Conservation (phyloP, 805 yeast species). For the Candida broadrunensis region DNA sequence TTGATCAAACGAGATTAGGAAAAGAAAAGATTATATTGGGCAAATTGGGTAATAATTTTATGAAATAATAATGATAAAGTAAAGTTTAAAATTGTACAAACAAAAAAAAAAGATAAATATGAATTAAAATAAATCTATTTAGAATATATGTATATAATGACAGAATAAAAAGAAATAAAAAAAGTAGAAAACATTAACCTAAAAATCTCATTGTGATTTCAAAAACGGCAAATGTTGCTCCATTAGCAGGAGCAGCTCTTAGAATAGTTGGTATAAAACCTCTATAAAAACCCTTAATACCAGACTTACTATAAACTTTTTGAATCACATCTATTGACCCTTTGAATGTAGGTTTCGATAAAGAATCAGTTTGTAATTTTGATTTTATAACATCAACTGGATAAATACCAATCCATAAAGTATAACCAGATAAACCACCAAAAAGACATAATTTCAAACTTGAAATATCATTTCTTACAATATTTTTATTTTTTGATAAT, state of each 20-base stretch:
- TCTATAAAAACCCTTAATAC: constrained; percentile 76
- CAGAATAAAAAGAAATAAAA: neutral
- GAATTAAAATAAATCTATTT: neutral
- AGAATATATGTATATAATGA: neutral
- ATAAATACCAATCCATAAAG: constrained; percentile 81
- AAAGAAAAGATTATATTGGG: neutral
- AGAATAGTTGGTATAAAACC: constrained; percentile 91
- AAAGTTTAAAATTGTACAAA: neutral
- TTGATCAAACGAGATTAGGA: constrained; percentile 6
- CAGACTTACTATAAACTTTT: constrained; percentile 53
- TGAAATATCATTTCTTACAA: constrained; percentile 71
- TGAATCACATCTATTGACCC: constrained; percentile 58
- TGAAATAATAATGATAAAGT: neutral
- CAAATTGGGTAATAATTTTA: neutral
- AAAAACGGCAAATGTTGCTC: constrained; percentile 92
- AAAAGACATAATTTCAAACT: constrained; percentile 81
- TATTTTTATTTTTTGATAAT: constrained; percentile 37
- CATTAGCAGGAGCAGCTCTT: constrained; percentile 98
- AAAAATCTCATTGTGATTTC: constrained; percentile 79
- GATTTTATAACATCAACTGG: constrained; percentile 93
- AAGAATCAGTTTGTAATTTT: constrained; percentile 67
- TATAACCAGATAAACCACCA: constrained; percentile 90
- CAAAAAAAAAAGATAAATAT: too few relatives aligned
- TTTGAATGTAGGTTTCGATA: constrained; percentile 56
- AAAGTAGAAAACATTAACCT: too few relatives aligned